Evolutionary conservation across 768 basidiomycete species (phyloP).

Genomic region (Kwoniella dejecticola): DNA sequence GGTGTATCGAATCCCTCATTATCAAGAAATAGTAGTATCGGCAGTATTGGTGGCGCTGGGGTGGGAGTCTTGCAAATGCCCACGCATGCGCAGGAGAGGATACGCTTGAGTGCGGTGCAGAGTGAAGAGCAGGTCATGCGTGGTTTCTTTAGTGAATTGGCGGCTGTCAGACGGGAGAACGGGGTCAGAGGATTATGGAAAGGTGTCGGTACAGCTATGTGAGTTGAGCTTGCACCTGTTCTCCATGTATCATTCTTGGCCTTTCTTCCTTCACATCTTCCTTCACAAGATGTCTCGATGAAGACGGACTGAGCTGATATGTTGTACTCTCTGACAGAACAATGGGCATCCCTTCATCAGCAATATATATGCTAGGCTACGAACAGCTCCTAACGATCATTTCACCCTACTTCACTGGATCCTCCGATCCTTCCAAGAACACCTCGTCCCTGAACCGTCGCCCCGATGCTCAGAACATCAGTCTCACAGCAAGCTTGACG

Average conservation of each 20-base stretch:
- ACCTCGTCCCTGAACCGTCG: conserved; percentile 34
- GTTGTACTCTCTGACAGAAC: conserved; percentile 59
- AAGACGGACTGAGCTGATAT: not conserved
- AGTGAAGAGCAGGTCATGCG: conserved; percentile 64
- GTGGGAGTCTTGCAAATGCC: conserved; percentile 31
- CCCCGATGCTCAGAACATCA: not conserved
- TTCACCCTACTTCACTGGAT: conserved; percentile 39
- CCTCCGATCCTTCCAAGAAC: conserved; percentile 33
- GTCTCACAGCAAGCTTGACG: conserved; percentile 52
- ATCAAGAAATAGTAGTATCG: conserved; percentile 24
- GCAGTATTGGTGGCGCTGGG: conserved; percentile 1
- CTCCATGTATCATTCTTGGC: too few relatives aligned
- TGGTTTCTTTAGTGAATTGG: conserved; percentile 71
- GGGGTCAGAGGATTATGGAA: conserved; percentile 90
- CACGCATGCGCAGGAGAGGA: not conserved
- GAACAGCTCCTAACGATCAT: conserved; percentile 66
- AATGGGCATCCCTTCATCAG: conserved; percentile 88
- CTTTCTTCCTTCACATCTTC: conserved; percentile 22
- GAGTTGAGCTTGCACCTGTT: conserved; percentile 54
- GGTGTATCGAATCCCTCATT: conserved; percentile 22
- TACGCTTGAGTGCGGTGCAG: not conserved
- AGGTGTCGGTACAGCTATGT: conserved; percentile 88
- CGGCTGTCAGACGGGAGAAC: conserved; percentile 72
- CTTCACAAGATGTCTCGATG: not conserved
- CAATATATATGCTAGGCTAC: conserved; percentile 93